Percentiles rank a stretch among this genome's conserved stretches.
phyloP scores from a whole-genome alignment of 1,139 yeast genomes.

The Yamadazyma diospyri region DNA sequence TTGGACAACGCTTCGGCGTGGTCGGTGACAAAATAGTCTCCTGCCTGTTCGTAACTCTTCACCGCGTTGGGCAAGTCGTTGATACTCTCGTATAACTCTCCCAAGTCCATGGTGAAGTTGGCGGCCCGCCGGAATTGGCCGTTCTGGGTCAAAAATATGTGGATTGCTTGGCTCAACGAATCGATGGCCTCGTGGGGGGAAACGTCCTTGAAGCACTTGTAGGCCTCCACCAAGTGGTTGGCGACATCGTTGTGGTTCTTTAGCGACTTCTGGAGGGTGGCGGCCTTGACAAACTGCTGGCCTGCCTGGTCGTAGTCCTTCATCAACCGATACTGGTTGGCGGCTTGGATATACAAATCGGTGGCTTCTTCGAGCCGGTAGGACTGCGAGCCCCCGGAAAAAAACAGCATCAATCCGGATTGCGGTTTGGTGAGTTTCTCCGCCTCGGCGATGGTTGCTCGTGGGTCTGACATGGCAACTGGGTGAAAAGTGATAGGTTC shows the following conservation, averaged over 20 bases:
- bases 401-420: slow-evolving; percentile 66
- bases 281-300: slow-evolving; percentile 78
- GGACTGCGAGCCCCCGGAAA: slow-evolving; percentile 67
- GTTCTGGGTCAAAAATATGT: slow-evolving; percentile 71
- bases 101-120: slow-evolving; percentile 86
- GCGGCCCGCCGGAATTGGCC: slow-evolving; percentile 98
- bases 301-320: slow-evolving; percentile 78
- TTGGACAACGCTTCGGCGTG: slow-evolving; percentile 89
- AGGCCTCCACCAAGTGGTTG: slow-evolving; percentile 86
- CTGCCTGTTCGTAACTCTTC: slow-evolving; percentile 84
- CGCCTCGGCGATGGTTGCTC: slow-evolving; percentile 40
- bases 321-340: slow-evolving; percentile 74
- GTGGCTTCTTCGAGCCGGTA: slow-evolving; percentile 85
- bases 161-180: slow-evolving; percentile 73
- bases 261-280: slow-evolving; percentile 70
- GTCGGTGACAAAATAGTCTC: slow-evolving; percentile 93
- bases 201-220: slow-evolving; percentile 74
- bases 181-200: slow-evolving; percentile 77
- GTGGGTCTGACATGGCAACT: slow-evolving; percentile 41
- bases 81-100: slow-evolving; percentile 74
- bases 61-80: slow-evolving; percentile 68
- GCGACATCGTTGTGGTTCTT: slow-evolving; percentile 90
- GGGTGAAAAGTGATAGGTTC: neutral
- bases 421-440: slow-evolving; percentile 55
- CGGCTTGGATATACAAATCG: slow-evolving; percentile 87